Evolutionary conservation across 768 basidiomycete genomes (phyloP).

Genomic region (Podaxis pistillaris): DNA sequence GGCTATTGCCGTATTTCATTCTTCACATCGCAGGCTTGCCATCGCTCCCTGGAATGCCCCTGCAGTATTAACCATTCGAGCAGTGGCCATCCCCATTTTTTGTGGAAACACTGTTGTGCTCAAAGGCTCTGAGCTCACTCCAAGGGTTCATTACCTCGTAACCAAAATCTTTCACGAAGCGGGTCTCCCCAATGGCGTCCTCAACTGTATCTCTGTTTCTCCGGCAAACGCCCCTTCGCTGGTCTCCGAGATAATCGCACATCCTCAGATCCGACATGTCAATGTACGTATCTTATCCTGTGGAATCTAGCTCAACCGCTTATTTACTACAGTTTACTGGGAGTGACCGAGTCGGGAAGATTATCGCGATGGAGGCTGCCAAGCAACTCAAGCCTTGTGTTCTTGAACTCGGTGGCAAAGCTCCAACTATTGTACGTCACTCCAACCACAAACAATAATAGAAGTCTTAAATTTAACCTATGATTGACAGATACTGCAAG

Average conservation of each 20-base stretch:
- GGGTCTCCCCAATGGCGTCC: conserved; percentile 57
- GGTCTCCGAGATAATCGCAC: conserved; percentile 52
- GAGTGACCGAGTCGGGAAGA: conserved; percentile 49
- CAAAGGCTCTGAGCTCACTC: conserved; percentile 51
- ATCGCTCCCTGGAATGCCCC: conserved; percentile 62
- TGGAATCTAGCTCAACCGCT: not conserved
- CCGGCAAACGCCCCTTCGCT: conserved; percentile 39
- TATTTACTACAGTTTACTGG: conserved; percentile 46
- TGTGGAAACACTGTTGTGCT: conserved; percentile 59
- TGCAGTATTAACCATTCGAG: conserved; percentile 40
- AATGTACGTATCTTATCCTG: conserved; percentile 35
- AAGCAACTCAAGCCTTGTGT: conserved; percentile 55
- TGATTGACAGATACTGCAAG: conserved; percentile 41
- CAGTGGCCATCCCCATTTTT: conserved; percentile 43
- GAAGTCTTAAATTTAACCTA: not conserved
- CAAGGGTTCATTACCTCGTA: conserved; percentile 44
- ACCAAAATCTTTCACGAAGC: conserved; percentile 52
- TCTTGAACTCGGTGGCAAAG: conserved; percentile 56
- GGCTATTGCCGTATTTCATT: not conserved
- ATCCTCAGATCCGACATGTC: conserved; percentile 50
- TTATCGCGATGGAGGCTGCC: conserved; percentile 53
- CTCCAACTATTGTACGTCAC: conserved; percentile 46
- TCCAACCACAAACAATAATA: not conserved
- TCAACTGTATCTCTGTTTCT: conserved; percentile 54
- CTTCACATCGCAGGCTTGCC: conserved; percentile 35